Percentiles rank a stretch among this genome's conserved stretches.
Evolutionary conservation across 2,329 filamentous ascomycete genomes (phyloP).

Genomic region (Epichloe amarillans): DNA sequence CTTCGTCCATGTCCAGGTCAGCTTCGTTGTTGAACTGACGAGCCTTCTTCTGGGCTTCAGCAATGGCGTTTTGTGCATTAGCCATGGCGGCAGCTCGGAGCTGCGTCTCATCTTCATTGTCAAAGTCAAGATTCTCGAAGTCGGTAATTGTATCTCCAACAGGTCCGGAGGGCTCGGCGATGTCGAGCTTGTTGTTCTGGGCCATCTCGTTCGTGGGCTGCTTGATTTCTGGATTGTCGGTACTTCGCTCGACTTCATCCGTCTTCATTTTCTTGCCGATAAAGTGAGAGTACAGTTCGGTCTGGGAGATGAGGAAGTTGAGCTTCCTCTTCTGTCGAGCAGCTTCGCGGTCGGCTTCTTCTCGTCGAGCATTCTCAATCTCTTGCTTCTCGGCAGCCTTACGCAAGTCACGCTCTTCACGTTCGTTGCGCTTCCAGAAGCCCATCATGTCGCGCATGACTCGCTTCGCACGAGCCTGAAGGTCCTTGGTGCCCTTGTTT

Average conservation of each 20-base stretch:
- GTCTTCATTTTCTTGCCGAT: slow-evolving; percentile 99
- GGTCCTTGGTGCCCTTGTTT: slow-evolving; percentile 97
- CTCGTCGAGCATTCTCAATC: slow-evolving; percentile 89
- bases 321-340: slow-evolving; percentile 97
- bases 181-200: slow-evolving; percentile 31
- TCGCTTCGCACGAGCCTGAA: slow-evolving; percentile 90
- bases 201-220: slow-evolving; percentile 31
- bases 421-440: slow-evolving; percentile 98
- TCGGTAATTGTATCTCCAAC: slow-evolving; percentile 66
- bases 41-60: slow-evolving; percentile 86
- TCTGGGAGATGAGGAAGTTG: slow-evolving; percentile 98
- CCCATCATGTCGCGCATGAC: slow-evolving; percentile 99
- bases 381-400: slow-evolving; percentile 93
- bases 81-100: slow-evolving; percentile 78
- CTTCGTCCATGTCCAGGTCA: slow-evolving; percentile 56
- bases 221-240: slow-evolving; percentile 63
- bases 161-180: slow-evolving; percentile 40
- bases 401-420: slow-evolving; percentile 86
- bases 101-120: slow-evolving; percentile 78
- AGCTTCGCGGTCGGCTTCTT: slow-evolving; percentile 93
- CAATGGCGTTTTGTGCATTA: slow-evolving; percentile 90
- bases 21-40: slow-evolving; percentile 78
- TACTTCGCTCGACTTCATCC: slow-evolving; percentile 81
- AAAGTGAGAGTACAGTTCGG: slow-evolving; percentile 97
- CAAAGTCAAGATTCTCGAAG: slow-evolving; percentile 91